Percentiles rank a stretch among this genome's conserved stretches.
These are phyloP conservation scores for Platismatia glauca DNA, from an alignment of 495 filamentous ascomycete genomes.

Conservation along the genomic window DNA sequence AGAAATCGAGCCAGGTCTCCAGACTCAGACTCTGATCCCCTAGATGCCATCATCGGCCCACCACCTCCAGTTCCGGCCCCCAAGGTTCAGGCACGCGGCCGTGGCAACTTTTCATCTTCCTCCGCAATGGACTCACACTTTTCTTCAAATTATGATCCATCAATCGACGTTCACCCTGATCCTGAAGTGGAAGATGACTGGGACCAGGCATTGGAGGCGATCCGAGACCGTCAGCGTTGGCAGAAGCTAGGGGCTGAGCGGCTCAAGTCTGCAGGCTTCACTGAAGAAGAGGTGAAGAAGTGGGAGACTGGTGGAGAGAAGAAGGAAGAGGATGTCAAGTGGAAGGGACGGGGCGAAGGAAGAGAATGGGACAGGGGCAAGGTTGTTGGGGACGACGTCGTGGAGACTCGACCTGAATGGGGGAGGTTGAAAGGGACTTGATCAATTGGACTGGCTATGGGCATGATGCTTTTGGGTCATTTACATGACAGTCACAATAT, in stretches of 20 bases:
- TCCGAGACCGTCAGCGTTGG: conserved; percentile 76
- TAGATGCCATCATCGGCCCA: conserved; percentile 75
- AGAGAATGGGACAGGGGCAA: conserved; percentile 94
- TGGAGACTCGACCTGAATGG: conserved; percentile 18
- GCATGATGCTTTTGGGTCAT: neutral
- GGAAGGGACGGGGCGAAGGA: conserved; percentile 68
- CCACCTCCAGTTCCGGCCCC: conserved; percentile 45
- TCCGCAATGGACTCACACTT: conserved; percentile 79
- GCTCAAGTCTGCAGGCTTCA: conserved; percentile 69
- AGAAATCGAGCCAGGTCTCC: conserved; percentile 45
- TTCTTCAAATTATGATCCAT: conserved; percentile 66
- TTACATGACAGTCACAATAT: neutral
- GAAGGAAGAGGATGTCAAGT: conserved; percentile 90
- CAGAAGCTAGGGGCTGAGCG: conserved; percentile 69
- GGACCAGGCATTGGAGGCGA: conserved; percentile 72
- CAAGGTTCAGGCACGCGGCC: conserved; percentile 57
- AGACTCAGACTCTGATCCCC: conserved; percentile 54
- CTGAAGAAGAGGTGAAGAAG: conserved; percentile 62
- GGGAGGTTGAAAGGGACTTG: conserved; percentile 18
- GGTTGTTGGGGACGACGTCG: conserved; percentile 55
- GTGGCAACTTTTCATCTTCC: conserved; percentile 52
- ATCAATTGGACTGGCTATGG: neutral
- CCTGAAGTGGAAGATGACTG: conserved; percentile 55
- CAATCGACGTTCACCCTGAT: conserved; percentile 52
- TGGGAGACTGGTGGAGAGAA: conserved; percentile 61